A percentile compares a stretch with the other conserved stretches of the same genome.
These are phyloP conservation scores for Xylaria intraflava DNA, from an alignment of 495 filamentous ascomycete genomes.

Conservation along the genomic window DNA sequence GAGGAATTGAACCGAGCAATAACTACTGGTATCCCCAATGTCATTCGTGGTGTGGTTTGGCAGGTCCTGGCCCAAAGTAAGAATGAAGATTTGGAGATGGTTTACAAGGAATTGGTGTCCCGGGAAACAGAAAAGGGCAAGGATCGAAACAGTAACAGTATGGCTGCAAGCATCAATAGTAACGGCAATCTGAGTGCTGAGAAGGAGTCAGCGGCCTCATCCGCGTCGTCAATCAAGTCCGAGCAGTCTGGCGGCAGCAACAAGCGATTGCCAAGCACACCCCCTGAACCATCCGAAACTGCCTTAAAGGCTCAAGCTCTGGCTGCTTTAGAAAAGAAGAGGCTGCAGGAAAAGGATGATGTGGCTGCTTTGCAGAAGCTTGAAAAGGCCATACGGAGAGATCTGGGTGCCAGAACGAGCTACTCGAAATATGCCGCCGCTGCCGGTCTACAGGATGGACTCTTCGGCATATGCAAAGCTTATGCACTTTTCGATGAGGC, in stretches of 20 bases:
- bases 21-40: slow-evolving; percentile 86
- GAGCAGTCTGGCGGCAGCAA: slow-evolving; percentile 63
- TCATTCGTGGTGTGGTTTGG: slow-evolving; percentile 95
- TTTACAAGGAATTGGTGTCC: slow-evolving; percentile 75
- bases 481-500: slow-evolving; percentile 93
- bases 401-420: slow-evolving; percentile 87
- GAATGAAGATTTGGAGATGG: slow-evolving; percentile 78
- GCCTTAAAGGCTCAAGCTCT: slow-evolving; percentile 59
- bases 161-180: slow-evolving; percentile 33
- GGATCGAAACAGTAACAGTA: slow-evolving; percentile 50
- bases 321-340: slow-evolving; percentile 58
- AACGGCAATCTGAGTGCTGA: slow-evolving; percentile 38
- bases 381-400: slow-evolving; percentile 84
- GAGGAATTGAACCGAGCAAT: slow-evolving; percentile 87
- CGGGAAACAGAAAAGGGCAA: slow-evolving; percentile 76
- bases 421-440: slow-evolving; percentile 89
- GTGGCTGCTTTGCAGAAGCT: slow-evolving; percentile 65
- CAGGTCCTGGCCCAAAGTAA: slow-evolving; percentile 93
- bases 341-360: slow-evolving; percentile 73
- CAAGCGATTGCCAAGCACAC: slow-evolving; percentile 52
- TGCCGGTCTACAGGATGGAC: slow-evolving; percentile 83
- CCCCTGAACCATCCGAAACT: slow-evolving; percentile 59
- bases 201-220: slow-evolving; percentile 66
- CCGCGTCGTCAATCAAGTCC: slow-evolving; percentile 76
- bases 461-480: slow-evolving; percentile 94